Base-by-base conservation (phyloP, 805 yeast genomes). In the Jamesozyma gamospora region DNA sequence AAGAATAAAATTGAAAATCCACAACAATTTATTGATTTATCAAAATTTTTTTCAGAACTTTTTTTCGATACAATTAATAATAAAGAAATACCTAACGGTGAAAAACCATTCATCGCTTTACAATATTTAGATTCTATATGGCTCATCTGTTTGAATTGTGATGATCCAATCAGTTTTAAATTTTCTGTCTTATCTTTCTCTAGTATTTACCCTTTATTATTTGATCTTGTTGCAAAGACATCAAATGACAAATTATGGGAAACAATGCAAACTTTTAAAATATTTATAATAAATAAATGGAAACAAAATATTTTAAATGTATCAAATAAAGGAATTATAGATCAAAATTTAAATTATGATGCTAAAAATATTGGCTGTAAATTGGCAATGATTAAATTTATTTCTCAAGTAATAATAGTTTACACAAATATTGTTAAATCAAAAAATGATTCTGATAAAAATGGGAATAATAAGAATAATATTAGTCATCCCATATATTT, bases 381-480 rank as follows among this genome's bases (percentile, higher is more conserved):
- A 56, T 62, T 82, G n/a, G 79, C 88, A 24, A 66, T 81, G n/a
- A 65, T 80, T 38, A 84, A 82, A 59, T 77, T 88, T 43, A 72
- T 85, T 10, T 75, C 75, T n/a, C 70, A 70, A 40, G 60, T 79
- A 4, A 67, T 79, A 12, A 64, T 69, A 28, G 69, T 73, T 1
- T 86, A 80, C 42, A 60, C 76, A 19, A 30, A 19, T 10, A 34
- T 28, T 14, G n/a, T 21, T 6, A 10, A 12, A 11, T 10, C 26
- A 3, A 31, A 25, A n/a, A 3, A 66, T 72, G 3, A 19, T 3
- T 13, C 21, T 5, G 27, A 28, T 18, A 31, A 26, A 5, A 27
- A 14, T n/a, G 9, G 25, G 6, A 17, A 21, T 8, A 18, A 17
- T 14, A 35, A 15, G 8, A 34, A 25, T 16, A 32, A 37, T 21